Conservation (phyloP, 257 asterid genomes). For the Agastache rugosa region DNA sequence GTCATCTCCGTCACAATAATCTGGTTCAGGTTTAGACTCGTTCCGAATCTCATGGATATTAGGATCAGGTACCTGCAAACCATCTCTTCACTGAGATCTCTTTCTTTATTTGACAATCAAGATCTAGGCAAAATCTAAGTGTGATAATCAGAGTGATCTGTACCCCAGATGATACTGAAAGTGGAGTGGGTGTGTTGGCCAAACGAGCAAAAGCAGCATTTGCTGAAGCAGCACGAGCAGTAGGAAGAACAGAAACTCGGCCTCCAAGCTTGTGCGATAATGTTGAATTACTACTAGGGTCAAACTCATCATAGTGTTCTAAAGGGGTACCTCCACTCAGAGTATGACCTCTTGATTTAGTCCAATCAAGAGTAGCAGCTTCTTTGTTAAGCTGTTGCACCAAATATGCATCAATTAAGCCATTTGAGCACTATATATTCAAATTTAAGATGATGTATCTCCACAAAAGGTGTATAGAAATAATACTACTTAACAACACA, state of each 20-base stretch:
- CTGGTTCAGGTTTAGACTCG: conserved; percentile 44
- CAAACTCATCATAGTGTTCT: conserved; percentile 50
- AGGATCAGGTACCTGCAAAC: conserved; percentile 42
- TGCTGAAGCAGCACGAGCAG: conserved; percentile 82
- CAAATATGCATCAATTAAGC: conserved; percentile 23
- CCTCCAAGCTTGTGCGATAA: conserved; percentile 81
- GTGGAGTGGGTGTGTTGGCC: conserved; percentile 46
- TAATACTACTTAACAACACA: background rate
- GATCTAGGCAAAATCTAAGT: conserved; percentile 28
- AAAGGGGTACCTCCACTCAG: conserved; percentile 51
- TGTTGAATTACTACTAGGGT: conserved; percentile 35
- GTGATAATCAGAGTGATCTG: conserved; percentile 12
- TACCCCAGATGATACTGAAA: conserved; percentile 43
- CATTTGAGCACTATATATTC: conserved; percentile 17
- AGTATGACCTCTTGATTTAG: conserved; percentile 75
- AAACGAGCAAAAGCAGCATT: conserved; percentile 80
- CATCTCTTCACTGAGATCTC: conserved; percentile 23
- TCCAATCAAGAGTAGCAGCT: conserved; percentile 87
- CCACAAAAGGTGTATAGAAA: background rate
- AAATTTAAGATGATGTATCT: background rate
- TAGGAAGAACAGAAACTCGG: conserved; percentile 46
- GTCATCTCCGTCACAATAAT: conserved; percentile 38
- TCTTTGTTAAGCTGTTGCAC: conserved; percentile 79
- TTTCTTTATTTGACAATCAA: conserved; percentile 24
- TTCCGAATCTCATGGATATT: conserved; percentile 31